Evolutionary conservation across 225 moss, liverwort and hornwort genomes (phyloP), one percentile per base, ranked within the genome.

Genomic region (Takakia lepidozioides): DNA sequence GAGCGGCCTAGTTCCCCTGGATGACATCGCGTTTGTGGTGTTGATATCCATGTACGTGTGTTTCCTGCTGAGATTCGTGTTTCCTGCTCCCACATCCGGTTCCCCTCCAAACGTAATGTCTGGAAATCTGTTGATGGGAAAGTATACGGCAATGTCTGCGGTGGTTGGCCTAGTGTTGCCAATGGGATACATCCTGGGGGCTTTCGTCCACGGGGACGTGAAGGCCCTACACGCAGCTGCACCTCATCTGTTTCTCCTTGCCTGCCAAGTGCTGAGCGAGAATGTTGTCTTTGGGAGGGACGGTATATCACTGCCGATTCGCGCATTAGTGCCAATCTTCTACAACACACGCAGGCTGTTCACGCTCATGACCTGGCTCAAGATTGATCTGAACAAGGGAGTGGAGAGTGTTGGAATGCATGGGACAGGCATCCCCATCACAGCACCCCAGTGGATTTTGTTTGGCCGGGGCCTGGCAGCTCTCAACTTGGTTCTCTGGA

Each of bases 331-430:
- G 19, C 77, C 73, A 1, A 51, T 73, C 7, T 67, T 76, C 0
- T 82, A 82, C 60, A 82, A 82, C 2, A 55, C 77, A 0, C 27
- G 77, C 30, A 56, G 82, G 19, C 24, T 82, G 34, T 76, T 76
- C 2, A 67, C 73, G 0, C 38, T 76, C 0, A 47, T 69, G 9
- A 45, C 23, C 0, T 82, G 77, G 82, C 45, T 70, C 24, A 70
- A 65, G 60, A 38, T 62, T 39, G 70, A 66, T 51, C 29, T 69
- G 49, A 23, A 43, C 3, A 70, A 75, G 22, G 66, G 43, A 1
- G 19, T 35, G 4, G 75, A 62, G 30, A 59, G 43, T 21, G 25
- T 76, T 17, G 73, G 65, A 15, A 62, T 69, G 48, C 54, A 68
- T 9, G 68, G 76, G 8, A 2, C 4, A 0, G 70, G 63, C 0